These are phyloP conservation scores for Colletotrichum spaethianum DNA, from an alignment of 2,329 filamentous ascomycete species.

Conservation along the genomic window DNA sequence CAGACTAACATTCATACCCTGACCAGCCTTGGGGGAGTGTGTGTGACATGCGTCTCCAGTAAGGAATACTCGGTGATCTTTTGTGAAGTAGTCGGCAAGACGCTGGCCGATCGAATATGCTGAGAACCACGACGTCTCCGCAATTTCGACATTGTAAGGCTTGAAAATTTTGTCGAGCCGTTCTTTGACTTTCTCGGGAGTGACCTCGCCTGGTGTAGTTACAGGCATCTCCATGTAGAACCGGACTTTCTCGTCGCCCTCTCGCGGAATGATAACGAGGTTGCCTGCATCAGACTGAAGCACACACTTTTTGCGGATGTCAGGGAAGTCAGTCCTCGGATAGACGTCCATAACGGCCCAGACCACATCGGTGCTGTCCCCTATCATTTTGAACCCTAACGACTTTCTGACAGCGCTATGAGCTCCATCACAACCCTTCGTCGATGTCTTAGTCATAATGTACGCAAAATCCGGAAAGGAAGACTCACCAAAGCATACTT, in stretches of 20 bases:
- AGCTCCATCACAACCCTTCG: slow-evolving; percentile 59
- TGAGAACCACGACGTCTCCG: slow-evolving; percentile 79
- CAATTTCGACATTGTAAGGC: slow-evolving; percentile 71
- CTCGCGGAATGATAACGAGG: slow-evolving; percentile 81
- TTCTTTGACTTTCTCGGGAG: slow-evolving; percentile 65
- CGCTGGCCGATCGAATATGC: slow-evolving; percentile 84
- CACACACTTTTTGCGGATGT: slow-evolving; percentile 70
- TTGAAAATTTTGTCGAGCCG: slow-evolving; percentile 68
- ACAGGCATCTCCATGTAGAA: slow-evolving; percentile 76
- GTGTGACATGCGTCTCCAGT: slow-evolving; percentile 85
- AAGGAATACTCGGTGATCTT: slow-evolving; percentile 79
- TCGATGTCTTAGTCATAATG: neutral
- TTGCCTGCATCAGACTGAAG: slow-evolving; percentile 63
- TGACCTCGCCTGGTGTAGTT: slow-evolving; percentile 62
- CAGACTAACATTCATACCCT: slow-evolving; percentile 86
- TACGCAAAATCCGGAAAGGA: neutral
- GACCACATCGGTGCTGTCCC: slow-evolving; percentile 69
- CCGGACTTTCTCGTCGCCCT: slow-evolving; percentile 70
- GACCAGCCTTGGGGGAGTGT: slow-evolving; percentile 81
- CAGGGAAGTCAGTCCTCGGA: slow-evolving; percentile 71
- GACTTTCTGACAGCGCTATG: slow-evolving; percentile 66
- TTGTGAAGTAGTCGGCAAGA: slow-evolving; percentile 76
- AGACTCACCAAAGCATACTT: slow-evolving; percentile 28
- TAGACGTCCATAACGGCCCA: slow-evolving; percentile 72
- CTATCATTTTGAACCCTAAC: slow-evolving; percentile 70